Base-by-base conservation (phyloP, 2,329 filamentous ascomycete genomes). In the Venturia nashicola region DNA sequence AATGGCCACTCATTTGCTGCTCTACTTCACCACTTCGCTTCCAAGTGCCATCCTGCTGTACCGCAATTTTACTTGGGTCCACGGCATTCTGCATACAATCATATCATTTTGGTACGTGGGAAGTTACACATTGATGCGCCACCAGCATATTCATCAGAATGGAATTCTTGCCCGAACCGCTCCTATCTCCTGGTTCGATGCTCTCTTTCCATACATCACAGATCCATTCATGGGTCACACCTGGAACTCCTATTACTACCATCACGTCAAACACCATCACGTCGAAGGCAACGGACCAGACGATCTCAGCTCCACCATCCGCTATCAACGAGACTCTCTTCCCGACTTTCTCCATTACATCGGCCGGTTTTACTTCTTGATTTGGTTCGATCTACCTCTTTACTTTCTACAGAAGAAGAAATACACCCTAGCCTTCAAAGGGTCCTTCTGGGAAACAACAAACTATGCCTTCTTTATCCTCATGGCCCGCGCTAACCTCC, bases 191-290 rank as follows among this genome's bases (percentile, higher is more conserved):
- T 70, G 80, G 39, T 73, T 92, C 65, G 89, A 93, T 70, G 71
- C 74, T 6, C 62, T 80, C 1, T 92, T 91, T 68, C 89, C 89
- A 0, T 93, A 91, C 71, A 73, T 92, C 48, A 77, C 84, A 12
- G 87, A 91, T 68, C 89, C 89, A 0, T 75, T 93, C 64, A 88
- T 91, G 83, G 89, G 89, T 12, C 89, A 93, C 70, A 91, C 89
- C 0, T 91, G 88, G 88, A 90, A 93, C 75, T 87, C 86, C 1
- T 93, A 93, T 76, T 93, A 83, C 72, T 92, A 91, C 71, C 89
- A 93, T 71, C 89, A 93, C 70, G 88, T 92, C 71, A 93, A 93
- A 77, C 88, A 91, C 71, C 89, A 93, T 71, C 89, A 93, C 68
- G 85, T 92, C 64, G 89, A 92, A 75, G 87, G 85, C 66, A 93